A percentile compares a stretch with the other conserved stretches of the same genome.
phyloP scores from a whole-genome alignment of 106 monocot genomes.

The Apostasia ramifera region DNA sequence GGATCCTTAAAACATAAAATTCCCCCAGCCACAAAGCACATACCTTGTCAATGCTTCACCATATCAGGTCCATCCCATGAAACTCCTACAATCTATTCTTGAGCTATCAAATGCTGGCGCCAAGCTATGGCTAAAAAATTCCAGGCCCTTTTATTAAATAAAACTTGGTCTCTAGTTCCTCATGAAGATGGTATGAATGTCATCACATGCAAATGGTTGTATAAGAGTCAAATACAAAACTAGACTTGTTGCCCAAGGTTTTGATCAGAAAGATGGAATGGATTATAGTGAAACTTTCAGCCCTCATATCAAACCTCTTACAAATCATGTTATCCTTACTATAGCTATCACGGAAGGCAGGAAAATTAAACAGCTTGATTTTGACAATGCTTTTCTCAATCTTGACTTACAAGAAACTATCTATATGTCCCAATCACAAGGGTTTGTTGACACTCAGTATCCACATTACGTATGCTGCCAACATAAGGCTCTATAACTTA shows the following conservation, averaged over 20 bases:
- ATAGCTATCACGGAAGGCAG: not conserved
- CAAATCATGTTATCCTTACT: not conserved
- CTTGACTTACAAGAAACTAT: not conserved
- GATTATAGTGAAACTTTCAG: not conserved
- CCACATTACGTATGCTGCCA: not conserved
- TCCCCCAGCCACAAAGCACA: not conserved
- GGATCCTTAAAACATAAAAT: not conserved
- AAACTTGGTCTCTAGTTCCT: not conserved
- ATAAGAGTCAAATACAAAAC: not conserved
- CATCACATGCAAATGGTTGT: not conserved
- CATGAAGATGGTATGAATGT: not conserved
- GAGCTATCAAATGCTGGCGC: no score
- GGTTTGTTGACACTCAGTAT: not conserved
- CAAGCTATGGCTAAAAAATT: not conserved
- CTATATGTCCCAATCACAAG: not conserved
- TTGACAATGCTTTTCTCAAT: not conserved
- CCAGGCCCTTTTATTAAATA: not conserved
- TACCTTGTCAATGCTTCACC: not conserved
- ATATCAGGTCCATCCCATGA: no score
- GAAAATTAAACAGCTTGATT: not conserved
- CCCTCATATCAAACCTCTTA: not conserved
- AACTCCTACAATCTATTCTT: no score
- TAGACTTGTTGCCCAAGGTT: not conserved
- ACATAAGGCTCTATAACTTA: no score
- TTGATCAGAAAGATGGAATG: not conserved